phyloP scores from a whole-genome alignment of 73 alveolate species.

The Paramecium sonneborni region DNA sequence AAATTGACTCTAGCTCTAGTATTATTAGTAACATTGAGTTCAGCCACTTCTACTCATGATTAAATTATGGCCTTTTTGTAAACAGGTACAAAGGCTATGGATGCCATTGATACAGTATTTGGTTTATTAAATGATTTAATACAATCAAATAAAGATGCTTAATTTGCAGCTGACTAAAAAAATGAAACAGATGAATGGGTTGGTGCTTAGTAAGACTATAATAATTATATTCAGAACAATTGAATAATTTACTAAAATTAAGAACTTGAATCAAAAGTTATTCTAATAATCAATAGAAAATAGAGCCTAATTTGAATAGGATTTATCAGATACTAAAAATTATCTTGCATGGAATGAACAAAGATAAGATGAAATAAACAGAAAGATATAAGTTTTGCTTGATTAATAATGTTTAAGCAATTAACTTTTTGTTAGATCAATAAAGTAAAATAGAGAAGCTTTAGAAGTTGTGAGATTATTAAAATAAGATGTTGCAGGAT shows the following conservation, averaged over 20 bases:
- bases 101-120: conserved; percentile 52
- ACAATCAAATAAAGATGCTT: conserved; percentile 32
- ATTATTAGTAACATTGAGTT: background rate
- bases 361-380: conserved; percentile 11
- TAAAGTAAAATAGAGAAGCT: conserved; percentile 1
- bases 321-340: background rate
- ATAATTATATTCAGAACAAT: background rate
- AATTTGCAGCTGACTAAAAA: conserved; percentile 45
- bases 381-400: background rate
- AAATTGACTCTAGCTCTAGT: conserved; percentile 4
- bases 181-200: conserved; percentile 52
- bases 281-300: conserved; percentile 31
- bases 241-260: conserved; percentile 18
- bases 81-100: conserved; percentile 48
- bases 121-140: conserved; percentile 9
- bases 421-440: conserved; percentile 38
- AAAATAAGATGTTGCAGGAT: conserved; percentile 51
- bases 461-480: conserved; percentile 29
- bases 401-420: conserved; percentile 10
- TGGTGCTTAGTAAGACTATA: conserved; percentile 13
- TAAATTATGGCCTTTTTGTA: conserved; percentile 30
- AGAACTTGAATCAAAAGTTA: background rate
- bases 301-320: conserved; percentile 18
- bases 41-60: conserved; percentile 51
- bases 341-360: conserved; percentile 48